Base-by-base conservation (phyloP, 352 stramenopile species). In the Phytophthora melonis region DNA sequence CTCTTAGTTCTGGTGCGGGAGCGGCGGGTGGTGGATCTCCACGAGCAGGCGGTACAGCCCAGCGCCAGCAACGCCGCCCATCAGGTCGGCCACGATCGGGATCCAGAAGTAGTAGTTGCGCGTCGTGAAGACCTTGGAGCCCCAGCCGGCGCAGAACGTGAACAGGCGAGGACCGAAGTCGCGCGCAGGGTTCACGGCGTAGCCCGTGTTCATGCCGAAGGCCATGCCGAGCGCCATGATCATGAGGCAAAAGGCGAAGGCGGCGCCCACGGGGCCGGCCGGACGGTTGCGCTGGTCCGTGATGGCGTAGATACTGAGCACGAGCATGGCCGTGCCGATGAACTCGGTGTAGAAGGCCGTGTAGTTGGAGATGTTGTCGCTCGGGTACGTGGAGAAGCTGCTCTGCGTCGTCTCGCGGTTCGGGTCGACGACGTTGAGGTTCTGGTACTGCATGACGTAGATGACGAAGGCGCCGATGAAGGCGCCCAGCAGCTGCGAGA, bases 311-410 rank as follows among this genome's bases (percentile, higher is more conserved):
- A 88, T 74, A 18, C 81, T 75, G 3, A 80, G 23, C 19, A 91
- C 19, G 11, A 91, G 67, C 75, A 91, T 80, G 19, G 63, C 78
- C 32, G 83, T 86, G 53, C 70, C 83, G 25, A 91, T 58, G 10
- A 89, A 65, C 65, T 91, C 83, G 14, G 78, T 86, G 52, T 82
- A 72, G 63, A 91, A 89, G 11, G 81, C 80, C 14, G 73, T 88
- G 21, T 63, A 64, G 66, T 86, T 84, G n/a, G 75, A 75, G 50
- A 88, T 80, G 27, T 72, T 66, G 11, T 62, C 65, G 50, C 61
- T 72, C 1, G 83, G 81, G 70, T 82, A 88, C 34, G 83, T 87
- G 0, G 77, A 68, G 57, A 81, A 89, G 57, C 77, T 70, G 23
- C 55, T 67, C 36, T 80, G 75, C 14, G 75, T 81, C 6, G 61